These are phyloP conservation scores for Rhizopogon vinicolor DNA, from an alignment of 768 basidiomycete species.

Conservation along the genomic window DNA sequence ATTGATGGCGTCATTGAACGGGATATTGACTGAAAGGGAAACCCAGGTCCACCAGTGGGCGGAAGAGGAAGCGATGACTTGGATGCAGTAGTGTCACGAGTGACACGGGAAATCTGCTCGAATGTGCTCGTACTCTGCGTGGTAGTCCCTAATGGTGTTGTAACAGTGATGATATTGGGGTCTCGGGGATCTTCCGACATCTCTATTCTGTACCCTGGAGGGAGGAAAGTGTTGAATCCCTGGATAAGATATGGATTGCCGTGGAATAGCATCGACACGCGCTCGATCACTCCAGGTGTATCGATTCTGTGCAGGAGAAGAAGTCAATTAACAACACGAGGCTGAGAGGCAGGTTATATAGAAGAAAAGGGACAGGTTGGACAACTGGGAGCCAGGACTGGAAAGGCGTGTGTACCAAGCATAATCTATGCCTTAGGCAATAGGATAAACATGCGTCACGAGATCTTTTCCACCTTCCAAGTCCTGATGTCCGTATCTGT, in stretches of 20 bases:
- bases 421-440: not conserved
- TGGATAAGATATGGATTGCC: constrained; percentile 89
- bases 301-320: constrained; percentile 64
- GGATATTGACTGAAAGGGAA: constrained; percentile 5
- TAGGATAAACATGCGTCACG: constrained; percentile 1
- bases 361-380: constrained; percentile 1
- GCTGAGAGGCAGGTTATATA: not conserved
- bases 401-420: not conserved
- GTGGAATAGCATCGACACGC: constrained; percentile 89
- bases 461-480: not conserved
- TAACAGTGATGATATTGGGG: constrained; percentile 74
- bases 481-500: not conserved
- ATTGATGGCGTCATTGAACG: constrained; percentile 42
- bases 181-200: constrained; percentile 67
- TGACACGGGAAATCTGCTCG: constrained; percentile 26
- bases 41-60: constrained; percentile 31
- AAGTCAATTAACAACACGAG: constrained; percentile 6
- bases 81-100: constrained; percentile 17
- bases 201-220: constrained; percentile 92
- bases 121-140: constrained; percentile 54
- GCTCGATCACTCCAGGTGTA: constrained; percentile 94
- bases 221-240: constrained; percentile 97
- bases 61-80: constrained; percentile 14
- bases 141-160: constrained; percentile 70
- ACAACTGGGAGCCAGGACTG: not conserved